Evolutionary conservation across 78 protist species (phyloP).

Genomic region (Dictyostelium citrinum): DNA sequence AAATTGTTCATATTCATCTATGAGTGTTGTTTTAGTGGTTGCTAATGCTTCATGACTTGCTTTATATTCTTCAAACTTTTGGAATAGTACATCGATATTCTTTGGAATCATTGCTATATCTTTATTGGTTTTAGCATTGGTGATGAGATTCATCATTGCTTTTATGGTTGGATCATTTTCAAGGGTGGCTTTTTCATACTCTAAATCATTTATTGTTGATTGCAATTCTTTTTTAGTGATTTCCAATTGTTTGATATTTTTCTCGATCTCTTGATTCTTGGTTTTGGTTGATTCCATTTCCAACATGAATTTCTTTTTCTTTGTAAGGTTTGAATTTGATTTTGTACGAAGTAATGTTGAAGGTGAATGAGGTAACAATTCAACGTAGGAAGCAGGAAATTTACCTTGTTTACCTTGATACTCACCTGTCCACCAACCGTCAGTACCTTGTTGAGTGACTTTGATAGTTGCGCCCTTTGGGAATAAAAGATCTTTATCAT

Average conservation of each 20-base stretch:
- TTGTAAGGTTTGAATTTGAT: slow-evolving; percentile 46
- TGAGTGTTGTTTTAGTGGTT: background rate
- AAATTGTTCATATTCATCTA: slow-evolving; percentile 31
- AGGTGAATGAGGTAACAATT: background rate
- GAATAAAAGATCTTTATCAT: slow-evolving; percentile 18
- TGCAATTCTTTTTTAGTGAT: slow-evolving; percentile 8
- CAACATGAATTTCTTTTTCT: slow-evolving; percentile 64
- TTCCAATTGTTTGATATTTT: background rate
- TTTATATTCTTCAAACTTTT: slow-evolving; percentile 24
- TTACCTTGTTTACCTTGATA: slow-evolving; percentile 60
- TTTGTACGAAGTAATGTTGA: slow-evolving; percentile 20
- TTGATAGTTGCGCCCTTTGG: slow-evolving; percentile 41
- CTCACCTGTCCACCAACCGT: slow-evolving; percentile 81
- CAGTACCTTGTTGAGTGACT: slow-evolving; percentile 41
- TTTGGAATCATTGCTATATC: background rate
- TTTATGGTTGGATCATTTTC: background rate
- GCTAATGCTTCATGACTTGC: slow-evolving; percentile 12
- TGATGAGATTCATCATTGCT: background rate
- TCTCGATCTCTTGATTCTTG: slow-evolving; percentile 7
- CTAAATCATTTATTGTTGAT: background rate
- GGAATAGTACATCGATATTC: background rate
- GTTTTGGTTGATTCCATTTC: slow-evolving; percentile 30
- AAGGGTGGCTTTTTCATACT: background rate
- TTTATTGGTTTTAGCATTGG: background rate
- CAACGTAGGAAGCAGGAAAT: slow-evolving; percentile 78